These are phyloP conservation scores for Pestalotiopsis sp. DNA, from an alignment of 2,329 filamentous ascomycete species.

Conservation along the genomic window DNA sequence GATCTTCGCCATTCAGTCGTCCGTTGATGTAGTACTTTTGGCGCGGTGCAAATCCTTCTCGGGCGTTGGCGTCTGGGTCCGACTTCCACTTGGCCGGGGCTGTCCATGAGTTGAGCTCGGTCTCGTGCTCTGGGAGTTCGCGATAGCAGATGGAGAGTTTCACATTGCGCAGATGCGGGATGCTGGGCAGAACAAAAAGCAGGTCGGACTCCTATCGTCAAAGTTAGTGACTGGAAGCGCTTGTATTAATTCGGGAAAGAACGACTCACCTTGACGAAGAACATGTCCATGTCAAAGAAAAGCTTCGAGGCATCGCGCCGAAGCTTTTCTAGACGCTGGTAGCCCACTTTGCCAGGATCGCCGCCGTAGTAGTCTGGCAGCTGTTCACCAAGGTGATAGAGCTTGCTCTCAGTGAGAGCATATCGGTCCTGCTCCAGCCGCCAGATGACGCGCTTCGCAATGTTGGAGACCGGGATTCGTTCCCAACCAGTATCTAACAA, in stretches of 20 bases:
- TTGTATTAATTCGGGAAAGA: too few relatives aligned
- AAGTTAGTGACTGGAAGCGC: constrained; percentile 22
- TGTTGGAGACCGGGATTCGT: constrained; percentile 50
- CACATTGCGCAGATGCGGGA: constrained; percentile 60
- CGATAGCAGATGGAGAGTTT: constrained; percentile 61
- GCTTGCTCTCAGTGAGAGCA: constrained; percentile 50
- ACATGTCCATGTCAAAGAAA: constrained; percentile 63
- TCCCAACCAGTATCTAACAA: constrained; percentile 60
- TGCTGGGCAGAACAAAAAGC: constrained; percentile 58
- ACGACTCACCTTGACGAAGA: constrained; percentile 64
- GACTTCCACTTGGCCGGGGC: constrained; percentile 58
- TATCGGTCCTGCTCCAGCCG: constrained; percentile 59
- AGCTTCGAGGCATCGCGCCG: constrained; percentile 52
- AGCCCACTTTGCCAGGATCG: constrained; percentile 46
- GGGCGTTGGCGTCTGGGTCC: constrained; percentile 57
- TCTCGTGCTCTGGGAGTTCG: constrained; percentile 57
- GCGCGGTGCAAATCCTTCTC: constrained; percentile 56
- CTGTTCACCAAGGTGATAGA: constrained; percentile 56
- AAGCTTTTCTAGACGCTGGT: constrained; percentile 46
- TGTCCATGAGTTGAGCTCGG: constrained; percentile 43
- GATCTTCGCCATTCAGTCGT: constrained; percentile 52
- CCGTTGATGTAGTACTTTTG: constrained; percentile 64
- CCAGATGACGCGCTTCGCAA: constrained; percentile 64
- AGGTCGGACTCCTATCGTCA: constrained; percentile 59
- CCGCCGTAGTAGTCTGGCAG: constrained; percentile 54